A percentile compares a stretch with the other conserved stretches of the same genome.
Evolutionary conservation across 352 stramenopile species (phyloP).

Genomic region (Pseudoperonospora humuli): DNA sequence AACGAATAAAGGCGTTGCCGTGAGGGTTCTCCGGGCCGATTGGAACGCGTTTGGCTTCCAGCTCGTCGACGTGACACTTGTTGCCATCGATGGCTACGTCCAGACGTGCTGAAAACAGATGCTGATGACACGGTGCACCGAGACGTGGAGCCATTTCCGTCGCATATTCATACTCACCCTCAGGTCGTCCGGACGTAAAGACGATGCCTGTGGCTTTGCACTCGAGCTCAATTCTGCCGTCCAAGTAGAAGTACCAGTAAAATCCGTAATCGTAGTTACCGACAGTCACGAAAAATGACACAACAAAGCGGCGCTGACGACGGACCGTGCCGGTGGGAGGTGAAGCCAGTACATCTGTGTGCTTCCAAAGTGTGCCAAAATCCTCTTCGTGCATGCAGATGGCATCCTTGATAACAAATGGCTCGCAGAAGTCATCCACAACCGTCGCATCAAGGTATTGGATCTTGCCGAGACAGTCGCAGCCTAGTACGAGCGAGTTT

Average conservation of each 20-base stretch:
- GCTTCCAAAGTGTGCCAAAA: slow-evolving; percentile 53
- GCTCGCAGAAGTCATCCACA: slow-evolving; percentile 22
- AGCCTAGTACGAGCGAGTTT: slow-evolving; percentile 74
- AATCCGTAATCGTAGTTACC: slow-evolving; percentile 84
- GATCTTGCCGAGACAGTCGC: slow-evolving; percentile 41
- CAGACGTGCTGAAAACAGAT: slow-evolving; percentile 72
- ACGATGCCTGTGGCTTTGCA: slow-evolving; percentile 76
- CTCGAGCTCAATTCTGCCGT: slow-evolving; percentile 63
- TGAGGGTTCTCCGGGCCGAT: slow-evolving; percentile 38
- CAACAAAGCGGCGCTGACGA: slow-evolving; percentile 63
- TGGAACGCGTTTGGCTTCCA: slow-evolving; percentile 50
- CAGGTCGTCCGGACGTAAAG: slow-evolving; percentile 64
- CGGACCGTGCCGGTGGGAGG: slow-evolving; percentile 34
- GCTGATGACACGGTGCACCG: slow-evolving; percentile 62
- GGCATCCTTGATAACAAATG: slow-evolving; percentile 26
- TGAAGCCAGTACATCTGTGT: slow-evolving; percentile 38
- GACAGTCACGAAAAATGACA: slow-evolving; percentile 79
- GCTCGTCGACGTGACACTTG: slow-evolving; percentile 40
- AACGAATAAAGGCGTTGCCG: slow-evolving; percentile 50
- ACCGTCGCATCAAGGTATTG: slow-evolving; percentile 25
- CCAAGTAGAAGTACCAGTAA: slow-evolving; percentile 30
- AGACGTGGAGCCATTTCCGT: slow-evolving; percentile 52
- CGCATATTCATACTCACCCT: slow-evolving; percentile 42
- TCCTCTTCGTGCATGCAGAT: slow-evolving; percentile 30
- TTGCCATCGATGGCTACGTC: slow-evolving; percentile 71